These are phyloP conservation scores for Metschnikowia aberdeeniae DNA, from an alignment of 805 yeast species.

Conservation along the genomic window DNA sequence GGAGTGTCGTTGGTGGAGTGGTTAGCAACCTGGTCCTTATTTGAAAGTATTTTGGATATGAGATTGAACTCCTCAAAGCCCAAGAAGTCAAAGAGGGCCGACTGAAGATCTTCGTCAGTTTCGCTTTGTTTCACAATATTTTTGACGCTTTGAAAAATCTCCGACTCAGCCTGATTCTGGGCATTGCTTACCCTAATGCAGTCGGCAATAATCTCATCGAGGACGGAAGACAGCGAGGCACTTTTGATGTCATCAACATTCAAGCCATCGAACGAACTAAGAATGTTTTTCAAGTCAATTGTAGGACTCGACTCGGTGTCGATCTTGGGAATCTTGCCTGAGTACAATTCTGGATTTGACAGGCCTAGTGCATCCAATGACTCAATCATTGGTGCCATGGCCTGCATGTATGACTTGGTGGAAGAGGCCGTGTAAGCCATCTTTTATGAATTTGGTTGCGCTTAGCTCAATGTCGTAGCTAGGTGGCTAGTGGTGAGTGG, in stretches of 20 bases:
- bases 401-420: slow-evolving; percentile 72
- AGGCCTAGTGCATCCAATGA: slow-evolving; percentile 25
- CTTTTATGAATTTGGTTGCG: no score
- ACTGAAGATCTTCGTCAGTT: slow-evolving; percentile 62
- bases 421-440: slow-evolving; percentile 52
- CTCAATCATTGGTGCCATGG: slow-evolving; percentile 69
- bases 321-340: slow-evolving; percentile 31
- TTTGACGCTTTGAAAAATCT: slow-evolving; percentile 27
- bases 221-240: slow-evolving; percentile 16
- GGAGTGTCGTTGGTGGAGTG: not conserved
- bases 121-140: slow-evolving; percentile 31
- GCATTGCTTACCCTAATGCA: slow-evolving; percentile 32
- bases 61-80: slow-evolving; percentile 87
- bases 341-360: slow-evolving; percentile 8
- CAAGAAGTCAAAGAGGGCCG: slow-evolving; percentile 67
- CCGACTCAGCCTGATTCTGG: slow-evolving; percentile 31
- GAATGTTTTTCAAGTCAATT: slow-evolving; percentile 27
- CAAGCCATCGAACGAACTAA: slow-evolving; percentile 37
- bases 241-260: slow-evolving; percentile 9
- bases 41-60: slow-evolving; percentile 57
- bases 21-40: slow-evolving; percentile 24
- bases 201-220: slow-evolving; percentile 23
- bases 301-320: slow-evolving; percentile 31
- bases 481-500: no score
- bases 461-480: no score